phyloP scores from a whole-genome alignment of 2,329 filamentous ascomycete genomes.

The Chrysosporium queenslandicum region DNA sequence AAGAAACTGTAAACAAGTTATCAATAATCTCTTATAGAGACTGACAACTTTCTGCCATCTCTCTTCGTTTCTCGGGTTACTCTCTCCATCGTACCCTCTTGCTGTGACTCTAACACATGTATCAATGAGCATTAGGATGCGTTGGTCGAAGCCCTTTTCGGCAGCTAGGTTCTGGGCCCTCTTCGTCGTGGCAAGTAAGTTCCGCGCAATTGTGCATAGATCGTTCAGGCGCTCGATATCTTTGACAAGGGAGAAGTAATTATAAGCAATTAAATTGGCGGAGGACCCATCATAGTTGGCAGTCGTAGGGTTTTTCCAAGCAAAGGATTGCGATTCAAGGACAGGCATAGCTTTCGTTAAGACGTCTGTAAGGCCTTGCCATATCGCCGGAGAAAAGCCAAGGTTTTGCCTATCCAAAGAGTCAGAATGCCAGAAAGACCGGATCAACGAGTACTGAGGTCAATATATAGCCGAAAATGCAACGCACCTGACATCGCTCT shows the following conservation, averaged over 20 bases:
- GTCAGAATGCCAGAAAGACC: neutral
- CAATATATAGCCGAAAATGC: too few relatives aligned
- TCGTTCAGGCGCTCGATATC: conserved; percentile 55
- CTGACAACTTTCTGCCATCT: conserved; percentile 57
- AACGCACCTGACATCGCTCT: conserved; percentile 44
- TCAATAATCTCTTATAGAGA: conserved; percentile 55
- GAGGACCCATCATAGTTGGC: conserved; percentile 51
- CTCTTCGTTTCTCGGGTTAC: conserved; percentile 51
- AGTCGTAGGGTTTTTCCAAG: conserved; percentile 47
- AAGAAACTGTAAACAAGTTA: conserved; percentile 56
- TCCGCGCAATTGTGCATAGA: conserved; percentile 51
- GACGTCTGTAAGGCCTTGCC: conserved; percentile 50
- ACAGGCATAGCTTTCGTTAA: conserved; percentile 52
- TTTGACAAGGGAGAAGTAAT: conserved; percentile 49
- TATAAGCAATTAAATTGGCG: conserved; percentile 51
- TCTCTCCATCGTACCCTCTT: conserved; percentile 54
- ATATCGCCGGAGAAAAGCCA: conserved; percentile 47
- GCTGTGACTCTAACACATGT: conserved; percentile 56
- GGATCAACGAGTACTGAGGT: neutral
- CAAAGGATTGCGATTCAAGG: conserved; percentile 52
- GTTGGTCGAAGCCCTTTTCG: conserved; percentile 50
- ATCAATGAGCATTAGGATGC: conserved; percentile 52
- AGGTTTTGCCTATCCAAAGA: conserved; percentile 41
- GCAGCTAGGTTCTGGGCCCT: conserved; percentile 54
- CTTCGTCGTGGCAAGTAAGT: conserved; percentile 52